Conservation (phyloP, 805 yeast genomes). For the Suhomyces faveliae region DNA sequence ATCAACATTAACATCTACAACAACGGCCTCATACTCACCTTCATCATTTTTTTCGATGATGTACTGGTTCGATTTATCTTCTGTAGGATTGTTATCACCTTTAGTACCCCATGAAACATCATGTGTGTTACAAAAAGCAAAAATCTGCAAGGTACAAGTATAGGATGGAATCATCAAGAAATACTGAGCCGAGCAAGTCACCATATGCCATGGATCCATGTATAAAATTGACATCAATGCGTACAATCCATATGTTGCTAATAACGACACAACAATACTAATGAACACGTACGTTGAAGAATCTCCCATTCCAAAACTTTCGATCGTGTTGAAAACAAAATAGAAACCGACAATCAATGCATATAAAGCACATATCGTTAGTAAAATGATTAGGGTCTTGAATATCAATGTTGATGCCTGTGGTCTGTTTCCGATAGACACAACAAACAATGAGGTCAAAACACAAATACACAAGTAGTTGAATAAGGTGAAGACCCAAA, state of each 20-base stretch:
- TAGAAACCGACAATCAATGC: constrained; percentile 80
- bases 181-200: constrained; percentile 85
- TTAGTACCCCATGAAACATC: constrained; percentile 99
- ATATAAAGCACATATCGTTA: constrained; percentile 78
- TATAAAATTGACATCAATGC: constrained; percentile 77
- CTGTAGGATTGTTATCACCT: constrained; percentile 74
- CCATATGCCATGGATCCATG: constrained; percentile 94
- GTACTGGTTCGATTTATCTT: constrained; percentile 73
- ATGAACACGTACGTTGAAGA: constrained; percentile 53
- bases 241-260: constrained; percentile 91
- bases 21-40: constrained; percentile 77
- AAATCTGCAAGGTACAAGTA: constrained; percentile 88
- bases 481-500: constrained; percentile 78
- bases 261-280: constrained; percentile 77
- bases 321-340: constrained; percentile 61
- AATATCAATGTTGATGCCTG: constrained; percentile 89
- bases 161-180: constrained; percentile 87
- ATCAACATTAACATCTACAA: constrained; percentile 80
- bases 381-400: constrained; percentile 63
- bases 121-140: constrained; percentile 96
- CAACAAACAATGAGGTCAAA: constrained; percentile 82
- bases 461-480: constrained; percentile 82
- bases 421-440: constrained; percentile 96
- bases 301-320: constrained; percentile 40
- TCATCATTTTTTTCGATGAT: constrained; percentile 76